Percentiles rank a stretch among this genome's conserved stretches.
Conservation (phyloP, 306 rosid genomes). For the Quillaja saponaria region DNA sequence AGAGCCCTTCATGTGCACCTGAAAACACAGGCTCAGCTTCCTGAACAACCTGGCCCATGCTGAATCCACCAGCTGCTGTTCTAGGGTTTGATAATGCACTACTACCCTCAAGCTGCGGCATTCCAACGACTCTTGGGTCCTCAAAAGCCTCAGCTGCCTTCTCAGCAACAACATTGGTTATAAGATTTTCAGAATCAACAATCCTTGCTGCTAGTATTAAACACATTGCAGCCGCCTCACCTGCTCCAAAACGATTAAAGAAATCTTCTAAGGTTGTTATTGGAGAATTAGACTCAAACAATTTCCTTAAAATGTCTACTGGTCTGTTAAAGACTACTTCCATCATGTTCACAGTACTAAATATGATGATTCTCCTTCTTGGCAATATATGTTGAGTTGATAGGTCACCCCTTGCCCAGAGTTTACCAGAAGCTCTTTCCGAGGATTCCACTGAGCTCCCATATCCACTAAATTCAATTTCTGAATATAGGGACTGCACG, state of each 20-base stretch:
- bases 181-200: constrained; percentile 78
- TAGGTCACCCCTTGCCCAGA: constrained; percentile 97
- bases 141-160: constrained; percentile 98
- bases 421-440: constrained; percentile 77
- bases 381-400: constrained; percentile 94
- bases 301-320: constrained; percentile 79
- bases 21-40: constrained; percentile 98
- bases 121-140: constrained; percentile 94
- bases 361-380: constrained; percentile 83
- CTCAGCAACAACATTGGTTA: constrained; percentile 73
- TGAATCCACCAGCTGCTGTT: constrained; percentile 86
- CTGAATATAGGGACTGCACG: constrained; percentile 83
- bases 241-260: constrained; percentile 93
- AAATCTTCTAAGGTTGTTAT: constrained; percentile 90
- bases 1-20: constrained; percentile 98
- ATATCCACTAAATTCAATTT: constrained; percentile 77
- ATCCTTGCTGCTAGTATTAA: constrained; percentile 86
- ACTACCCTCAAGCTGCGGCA: constrained; percentile 93
- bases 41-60: constrained; percentile 99
- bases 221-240: constrained; percentile 98
- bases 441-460: constrained; percentile 64
- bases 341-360: constrained; percentile 98
- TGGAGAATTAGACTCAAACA: constrained; percentile 81
- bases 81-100: constrained; percentile 78
- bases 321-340: constrained; percentile 94